Evolutionary conservation across 108 stramenopile genomes (phyloP), one percentile per base, ranked within the genome.

Genomic region (Cyclotella atomus): DNA sequence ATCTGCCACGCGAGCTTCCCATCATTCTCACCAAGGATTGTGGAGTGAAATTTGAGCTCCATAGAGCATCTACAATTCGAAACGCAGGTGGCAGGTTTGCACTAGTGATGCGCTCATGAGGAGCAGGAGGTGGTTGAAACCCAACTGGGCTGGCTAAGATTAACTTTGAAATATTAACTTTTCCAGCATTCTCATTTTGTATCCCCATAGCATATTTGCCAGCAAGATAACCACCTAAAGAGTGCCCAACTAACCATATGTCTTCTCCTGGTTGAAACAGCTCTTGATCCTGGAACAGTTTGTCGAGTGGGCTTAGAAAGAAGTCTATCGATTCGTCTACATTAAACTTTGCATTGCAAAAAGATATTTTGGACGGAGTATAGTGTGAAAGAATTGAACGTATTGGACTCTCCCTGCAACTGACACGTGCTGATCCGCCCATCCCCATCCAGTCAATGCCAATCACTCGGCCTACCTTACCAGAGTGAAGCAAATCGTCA

Each of bases 11-110:
- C 5, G 79, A 43, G n/a, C 70, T 46, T 32, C 84, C 84, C 76
- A 79, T 75, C 0, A 66, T 6, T 23, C 84, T 79, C 5, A 84
- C 71, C 27, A 84, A 23, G 41, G 49, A 45, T 47, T 84, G 84
- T 12, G 84, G 84, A 4, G 84, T 84, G 15, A 81, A 36, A 55
- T 84, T 84, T 14, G 84, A 69, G 35, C 75, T 84, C 79, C 84
- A 84, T 19, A 84, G 66, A 6, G 79, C 75, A 77, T 84, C 75
- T 5, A 84, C 47, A 0, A 84, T 27, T 8, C 84, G 75, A n/a
- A 84, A 57, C 16, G 79, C 70, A 15, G 75, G 53, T 5, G 79
- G 79, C 16, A 77, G 23, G 25, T 21, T 60, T 44, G 77, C 53
- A 14, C 7, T 20, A 17, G 78, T 25, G 2, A 73, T 63, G 36